Evolutionary conservation across 2,329 filamentous ascomycete genomes (phyloP), one percentile per base, ranked within the genome.

Genomic region (Pseudogymnoascus sp.): DNA sequence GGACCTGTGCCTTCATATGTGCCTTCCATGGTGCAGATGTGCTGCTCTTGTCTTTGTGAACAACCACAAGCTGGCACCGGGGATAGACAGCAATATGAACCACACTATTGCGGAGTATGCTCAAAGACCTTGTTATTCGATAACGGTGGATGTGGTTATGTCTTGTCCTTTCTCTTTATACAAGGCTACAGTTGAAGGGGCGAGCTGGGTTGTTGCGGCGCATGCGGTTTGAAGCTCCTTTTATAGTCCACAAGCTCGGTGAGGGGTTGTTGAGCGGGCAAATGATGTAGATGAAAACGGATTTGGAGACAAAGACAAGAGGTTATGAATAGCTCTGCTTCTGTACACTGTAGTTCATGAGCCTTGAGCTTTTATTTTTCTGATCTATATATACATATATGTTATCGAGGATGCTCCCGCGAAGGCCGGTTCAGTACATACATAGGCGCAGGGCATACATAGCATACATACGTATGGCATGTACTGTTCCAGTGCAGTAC

Each of bases 1-100:
- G 63, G 63, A 25, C 61, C 61, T 23, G 38, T 35, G 60, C 44
- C 60, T 62, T 56, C 60, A 56, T 62, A 47, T 6, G 28, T 8
- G 25, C 50, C 50, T 16, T 56, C 50, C 50, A 56, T 56, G n/a
- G 50, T 33, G 25, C 25, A 56, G 28, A 31, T 53, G 47, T 16
- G 47, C 47, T 53, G 47, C 47, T 31, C 47, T 53, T 31, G 47
- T 31, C 47, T 53, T 31, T 53, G 47, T 53, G 47, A 31, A 53
- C 47, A 53, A 53, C 25, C 47, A 53, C 47, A 53, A 31, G 47
- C 47, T 53, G 25, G 5, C 47, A 53, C 47, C 47, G 47, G 25
- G 47, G 47, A 31, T 31, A 16, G 47, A 31, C 47, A 53, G n/a
- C 47, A 53, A 31, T 53, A 53, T 53, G 25, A 53, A 53, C 14